phyloP scores from a whole-genome alignment of 805 yeast genomes.

The Nakazawaea sp. region DNA sequence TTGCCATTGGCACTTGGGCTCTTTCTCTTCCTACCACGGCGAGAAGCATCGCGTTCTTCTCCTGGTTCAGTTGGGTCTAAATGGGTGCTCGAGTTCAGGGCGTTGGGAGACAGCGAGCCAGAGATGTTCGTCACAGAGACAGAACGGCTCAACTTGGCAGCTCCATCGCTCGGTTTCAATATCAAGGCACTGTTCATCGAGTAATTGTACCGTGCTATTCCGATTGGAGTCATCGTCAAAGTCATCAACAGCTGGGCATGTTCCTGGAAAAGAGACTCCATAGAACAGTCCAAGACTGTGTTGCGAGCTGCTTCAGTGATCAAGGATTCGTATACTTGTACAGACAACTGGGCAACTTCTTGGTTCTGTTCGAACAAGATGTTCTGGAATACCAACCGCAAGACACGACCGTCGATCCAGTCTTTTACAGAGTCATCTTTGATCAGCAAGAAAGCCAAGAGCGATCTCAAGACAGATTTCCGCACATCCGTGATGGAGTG shows the following conservation, averaged over 20 bases:
- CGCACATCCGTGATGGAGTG: conserved; percentile 92
- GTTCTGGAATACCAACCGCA: conserved; percentile 80
- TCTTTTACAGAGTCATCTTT: conserved; percentile 38
- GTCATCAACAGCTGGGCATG: conserved; percentile 58
- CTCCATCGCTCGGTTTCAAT: conserved; percentile 61
- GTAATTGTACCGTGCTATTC: conserved; percentile 83
- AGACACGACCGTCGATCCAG: conserved; percentile 74
- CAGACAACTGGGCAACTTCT: conserved; percentile 60
- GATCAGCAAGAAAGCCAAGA: conserved; percentile 62
- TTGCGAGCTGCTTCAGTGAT: conserved; percentile 35
- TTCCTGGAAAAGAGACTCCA: conserved; percentile 46
- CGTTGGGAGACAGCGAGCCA: background rate
- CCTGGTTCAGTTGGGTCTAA: conserved; percentile 10
- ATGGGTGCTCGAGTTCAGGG: background rate
- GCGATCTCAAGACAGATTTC: conserved; percentile 75
- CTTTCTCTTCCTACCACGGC: conserved; percentile 44
- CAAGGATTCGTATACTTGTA: conserved; percentile 50
- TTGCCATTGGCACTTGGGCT: conserved; percentile 17
- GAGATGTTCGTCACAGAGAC: background rate
- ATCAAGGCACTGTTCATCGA: conserved; percentile 72
- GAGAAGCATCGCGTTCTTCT: conserved; percentile 17
- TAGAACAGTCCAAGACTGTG: conserved; percentile 16
- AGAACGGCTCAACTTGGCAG: conserved; percentile 16
- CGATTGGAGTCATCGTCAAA: conserved; percentile 87
- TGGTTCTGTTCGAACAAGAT: conserved; percentile 82